Percentiles rank a stretch among this genome's conserved stretches.
These are phyloP conservation scores for Cryomyces minteri DNA, from an alignment of 495 filamentous ascomycete genomes.

Conservation along the genomic window DNA sequence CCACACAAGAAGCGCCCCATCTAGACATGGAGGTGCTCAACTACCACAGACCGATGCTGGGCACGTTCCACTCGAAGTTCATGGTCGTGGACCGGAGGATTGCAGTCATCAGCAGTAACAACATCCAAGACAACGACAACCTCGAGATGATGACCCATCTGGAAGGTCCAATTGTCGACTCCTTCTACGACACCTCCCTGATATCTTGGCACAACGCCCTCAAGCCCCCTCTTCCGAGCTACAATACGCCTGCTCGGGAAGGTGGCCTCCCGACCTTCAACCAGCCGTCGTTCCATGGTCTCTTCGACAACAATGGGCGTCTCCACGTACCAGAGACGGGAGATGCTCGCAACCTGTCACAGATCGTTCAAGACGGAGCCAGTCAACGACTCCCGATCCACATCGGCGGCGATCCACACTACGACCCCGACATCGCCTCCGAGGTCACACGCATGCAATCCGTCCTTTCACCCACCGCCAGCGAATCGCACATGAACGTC, in stretches of 20 bases:
- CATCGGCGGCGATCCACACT: slow-evolving; percentile 37
- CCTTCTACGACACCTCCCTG: slow-evolving; percentile 51
- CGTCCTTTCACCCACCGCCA: slow-evolving; percentile 24
- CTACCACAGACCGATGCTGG: slow-evolving; percentile 51
- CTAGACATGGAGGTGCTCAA: slow-evolving; percentile 58
- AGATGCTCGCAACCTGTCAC: slow-evolving; percentile 1
- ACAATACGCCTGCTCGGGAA: slow-evolving; percentile 29
- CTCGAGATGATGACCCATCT: slow-evolving; percentile 56
- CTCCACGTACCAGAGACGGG: slow-evolving; percentile 12
- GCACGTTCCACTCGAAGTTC: slow-evolving; percentile 64
- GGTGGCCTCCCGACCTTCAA: slow-evolving; percentile 17
- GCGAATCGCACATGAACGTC: slow-evolving; percentile 34
- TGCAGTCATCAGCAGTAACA: slow-evolving; percentile 54
- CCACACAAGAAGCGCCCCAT: slow-evolving; percentile 43
- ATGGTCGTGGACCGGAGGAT: slow-evolving; percentile 55
- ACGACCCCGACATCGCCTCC: slow-evolving; percentile 35
- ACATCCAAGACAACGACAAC: slow-evolving; percentile 30
- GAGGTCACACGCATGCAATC: slow-evolving; percentile 44
- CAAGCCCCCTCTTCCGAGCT: slow-evolving; percentile 40
- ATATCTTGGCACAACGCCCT: slow-evolving; percentile 50
- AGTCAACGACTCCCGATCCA: slow-evolving; percentile 30
- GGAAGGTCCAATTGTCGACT: slow-evolving; percentile 60
- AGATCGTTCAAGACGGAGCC: slow-evolving; percentile 4
- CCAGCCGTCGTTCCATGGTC: slow-evolving; percentile 9
- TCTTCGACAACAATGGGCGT: slow-evolving; percentile 6